Conservation (phyloP, 2,329 filamentous ascomycete species). For the Arthrobotrys musiformis region DNA sequence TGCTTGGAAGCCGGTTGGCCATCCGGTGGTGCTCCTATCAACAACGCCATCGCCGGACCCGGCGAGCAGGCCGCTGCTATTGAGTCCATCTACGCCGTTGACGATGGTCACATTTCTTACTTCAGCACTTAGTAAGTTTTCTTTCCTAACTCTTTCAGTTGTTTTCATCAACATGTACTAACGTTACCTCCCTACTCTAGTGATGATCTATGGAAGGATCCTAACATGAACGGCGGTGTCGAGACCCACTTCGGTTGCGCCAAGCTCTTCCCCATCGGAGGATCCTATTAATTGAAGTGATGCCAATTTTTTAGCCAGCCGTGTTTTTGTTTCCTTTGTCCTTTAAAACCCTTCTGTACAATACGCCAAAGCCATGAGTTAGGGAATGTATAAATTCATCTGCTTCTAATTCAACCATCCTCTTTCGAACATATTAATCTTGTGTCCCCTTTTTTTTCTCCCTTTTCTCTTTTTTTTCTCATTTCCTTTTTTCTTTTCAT, state of each 20-base stretch:
- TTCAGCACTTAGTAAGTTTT: slow-evolving; percentile 70
- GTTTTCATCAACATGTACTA: background rate
- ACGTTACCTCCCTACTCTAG: slow-evolving; percentile 65
- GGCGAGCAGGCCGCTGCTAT: slow-evolving; percentile 78
- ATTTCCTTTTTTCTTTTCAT: background rate
- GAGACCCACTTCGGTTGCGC: slow-evolving; percentile 83
- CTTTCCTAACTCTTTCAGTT: background rate
- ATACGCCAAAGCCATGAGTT: slow-evolving; percentile 55
- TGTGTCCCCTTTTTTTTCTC: background rate
- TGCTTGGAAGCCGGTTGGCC: slow-evolving; percentile 96
- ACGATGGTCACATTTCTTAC: slow-evolving; percentile 75
- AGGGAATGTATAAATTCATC: slow-evolving; percentile 56
- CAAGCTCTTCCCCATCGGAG: slow-evolving; percentile 65
- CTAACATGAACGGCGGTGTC: slow-evolving; percentile 72
- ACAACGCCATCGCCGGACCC: slow-evolving; percentile 74
- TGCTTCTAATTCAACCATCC: slow-evolving; percentile 55
- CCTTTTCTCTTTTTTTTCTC: background rate
- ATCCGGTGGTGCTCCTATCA: slow-evolving; percentile 75
- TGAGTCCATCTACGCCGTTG: slow-evolving; percentile 74
- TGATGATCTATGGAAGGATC: slow-evolving; percentile 83
- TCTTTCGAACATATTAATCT: slow-evolving; percentile 26
- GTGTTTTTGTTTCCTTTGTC: slow-evolving; percentile 48
- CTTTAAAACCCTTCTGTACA: slow-evolving; percentile 51
- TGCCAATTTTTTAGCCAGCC: slow-evolving; percentile 56
- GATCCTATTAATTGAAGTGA: slow-evolving; percentile 54